Evolutionary conservation across 1,284 basidiomycete species (phyloP).

Genomic region (Quambalaria eucalypti): DNA sequence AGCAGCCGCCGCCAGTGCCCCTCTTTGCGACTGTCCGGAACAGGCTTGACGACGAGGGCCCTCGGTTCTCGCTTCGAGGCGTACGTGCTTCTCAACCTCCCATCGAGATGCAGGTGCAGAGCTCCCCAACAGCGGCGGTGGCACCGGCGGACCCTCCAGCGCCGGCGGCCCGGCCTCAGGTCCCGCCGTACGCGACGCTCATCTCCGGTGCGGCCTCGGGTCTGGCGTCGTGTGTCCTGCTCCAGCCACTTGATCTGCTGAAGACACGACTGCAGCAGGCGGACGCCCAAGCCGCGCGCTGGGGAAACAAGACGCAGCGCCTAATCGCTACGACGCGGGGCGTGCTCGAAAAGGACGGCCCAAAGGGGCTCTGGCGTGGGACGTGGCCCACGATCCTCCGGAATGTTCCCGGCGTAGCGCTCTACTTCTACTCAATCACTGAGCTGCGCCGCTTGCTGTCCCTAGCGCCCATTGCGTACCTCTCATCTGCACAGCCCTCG

Average conservation of each 20-base stretch:
- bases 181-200: conserved; percentile 34
- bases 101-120: no score
- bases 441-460: conserved; percentile 30
- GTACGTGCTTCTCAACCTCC: no score
- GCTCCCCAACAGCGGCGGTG: no score
- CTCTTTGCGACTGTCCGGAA: no score
- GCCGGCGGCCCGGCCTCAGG: no score
- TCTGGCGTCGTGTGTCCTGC: conserved; percentile 37
- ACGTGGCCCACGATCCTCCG: conserved; percentile 37
- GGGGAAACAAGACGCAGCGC: conserved; percentile 14
- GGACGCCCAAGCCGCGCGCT: background rate
- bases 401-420: conserved; percentile 44
- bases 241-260: conserved; percentile 44
- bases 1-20: no score
- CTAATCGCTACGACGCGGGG: conserved; percentile 14
- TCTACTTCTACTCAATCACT: conserved; percentile 44
- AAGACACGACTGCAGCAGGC: conserved; percentile 43
- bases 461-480: conserved; percentile 23
- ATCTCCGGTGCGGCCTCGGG: conserved; percentile 39
- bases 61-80: no score
- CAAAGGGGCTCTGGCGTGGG: conserved; percentile 39
- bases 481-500: conserved; percentile 23
- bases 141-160: no score
- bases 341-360: conserved; percentile 29
- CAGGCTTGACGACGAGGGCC: no score